Evolutionary conservation across 202 grass and related monocot genomes (phyloP).

Genomic region (Cymbopogon flexuosus): DNA sequence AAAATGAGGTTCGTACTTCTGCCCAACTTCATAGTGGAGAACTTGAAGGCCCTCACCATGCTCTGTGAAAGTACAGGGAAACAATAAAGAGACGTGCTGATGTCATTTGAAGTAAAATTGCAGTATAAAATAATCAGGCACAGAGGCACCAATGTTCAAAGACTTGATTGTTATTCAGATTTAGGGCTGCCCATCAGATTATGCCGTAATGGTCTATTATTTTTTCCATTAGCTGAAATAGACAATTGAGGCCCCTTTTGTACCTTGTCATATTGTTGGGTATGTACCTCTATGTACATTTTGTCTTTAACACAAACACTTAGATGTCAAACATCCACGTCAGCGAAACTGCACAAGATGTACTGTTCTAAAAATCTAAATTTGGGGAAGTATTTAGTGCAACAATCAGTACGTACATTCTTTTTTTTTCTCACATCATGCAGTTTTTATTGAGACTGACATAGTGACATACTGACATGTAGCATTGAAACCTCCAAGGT

Average conservation of each 20-base stretch:
- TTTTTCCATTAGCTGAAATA: background rate
- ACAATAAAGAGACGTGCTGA: background rate
- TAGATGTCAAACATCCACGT: background rate
- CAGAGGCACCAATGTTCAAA: background rate
- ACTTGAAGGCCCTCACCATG: constrained; percentile 96
- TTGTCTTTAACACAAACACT: background rate
- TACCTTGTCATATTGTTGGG: background rate
- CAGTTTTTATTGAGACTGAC: background rate
- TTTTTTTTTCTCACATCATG: background rate
- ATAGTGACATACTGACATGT: background rate
- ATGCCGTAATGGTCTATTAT: background rate
- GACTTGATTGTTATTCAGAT: background rate
- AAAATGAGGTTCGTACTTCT: constrained; percentile 91
- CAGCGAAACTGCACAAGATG: background rate
- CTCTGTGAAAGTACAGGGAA: constrained; percentile 39
- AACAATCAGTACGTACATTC: background rate
- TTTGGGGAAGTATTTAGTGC: background rate
- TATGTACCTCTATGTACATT: background rate
- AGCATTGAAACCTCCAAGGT: background rate
- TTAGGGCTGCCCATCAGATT: background rate
- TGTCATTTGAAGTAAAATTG: constrained; percentile 15
- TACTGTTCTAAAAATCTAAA: constrained; percentile 9
- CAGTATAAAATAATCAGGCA: background rate
- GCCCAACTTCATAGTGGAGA: constrained; percentile 96
- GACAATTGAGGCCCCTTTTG: background rate